Evolutionary conservation across 139 green algal species (phyloP).

Genomic region (Chlorella sp.): DNA sequence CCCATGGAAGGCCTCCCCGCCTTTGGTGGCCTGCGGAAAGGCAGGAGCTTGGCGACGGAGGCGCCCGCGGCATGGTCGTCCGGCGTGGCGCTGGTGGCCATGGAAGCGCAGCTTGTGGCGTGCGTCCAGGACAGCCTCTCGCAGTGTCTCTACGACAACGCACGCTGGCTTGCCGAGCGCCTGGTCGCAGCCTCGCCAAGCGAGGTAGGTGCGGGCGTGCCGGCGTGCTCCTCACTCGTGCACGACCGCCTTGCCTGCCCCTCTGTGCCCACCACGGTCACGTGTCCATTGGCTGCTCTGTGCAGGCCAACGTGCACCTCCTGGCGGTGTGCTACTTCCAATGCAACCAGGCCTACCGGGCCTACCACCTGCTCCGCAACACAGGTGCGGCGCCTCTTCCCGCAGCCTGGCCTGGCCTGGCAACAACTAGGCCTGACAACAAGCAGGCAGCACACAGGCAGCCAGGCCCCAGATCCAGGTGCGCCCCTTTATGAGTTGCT

Average conservation of each 20-base stretch:
- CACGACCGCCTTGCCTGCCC: no score
- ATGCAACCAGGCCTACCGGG: slow-evolving; percentile 63
- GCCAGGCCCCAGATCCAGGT: no score
- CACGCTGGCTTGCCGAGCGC: slow-evolving; percentile 76
- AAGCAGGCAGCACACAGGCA: background rate
- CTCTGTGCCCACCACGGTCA: no score
- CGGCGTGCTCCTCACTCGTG: no score
- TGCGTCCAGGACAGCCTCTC: slow-evolving; percentile 55
- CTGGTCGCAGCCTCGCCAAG: slow-evolving; percentile 60
- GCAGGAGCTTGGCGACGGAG: no score
- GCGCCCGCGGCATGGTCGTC: no score
- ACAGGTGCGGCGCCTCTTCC: no score
- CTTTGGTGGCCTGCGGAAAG: background rate
- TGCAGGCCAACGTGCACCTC: slow-evolving; percentile 75
- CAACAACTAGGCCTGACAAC: no score
- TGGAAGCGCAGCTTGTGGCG: slow-evolving; percentile 8
- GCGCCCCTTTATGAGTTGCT: no score
- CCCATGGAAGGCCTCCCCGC: background rate
- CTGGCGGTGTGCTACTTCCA: slow-evolving; percentile 80
- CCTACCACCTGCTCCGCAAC: slow-evolving; percentile 59
- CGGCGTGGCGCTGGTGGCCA: background rate
- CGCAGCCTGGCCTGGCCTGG: no score
- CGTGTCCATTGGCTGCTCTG: background rate
- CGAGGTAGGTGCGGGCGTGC: no score
- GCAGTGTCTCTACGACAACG: slow-evolving; percentile 71